A percentile compares a stretch with the other conserved stretches of the same genome.
Conservation (phyloP, 176 grass and related monocot species). For the Dendrocalamus sinicus region DNA sequence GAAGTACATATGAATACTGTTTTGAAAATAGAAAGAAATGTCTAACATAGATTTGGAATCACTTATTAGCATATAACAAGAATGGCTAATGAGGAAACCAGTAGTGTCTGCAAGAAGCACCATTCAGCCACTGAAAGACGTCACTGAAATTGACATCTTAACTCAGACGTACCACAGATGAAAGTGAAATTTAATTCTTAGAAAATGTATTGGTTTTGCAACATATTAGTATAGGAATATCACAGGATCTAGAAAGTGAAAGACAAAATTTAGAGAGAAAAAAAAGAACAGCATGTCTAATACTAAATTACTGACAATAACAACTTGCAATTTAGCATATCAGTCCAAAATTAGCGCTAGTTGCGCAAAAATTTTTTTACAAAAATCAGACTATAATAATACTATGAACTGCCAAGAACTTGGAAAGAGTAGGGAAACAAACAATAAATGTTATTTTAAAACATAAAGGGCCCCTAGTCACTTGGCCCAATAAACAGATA, state of each 20-base stretch:
- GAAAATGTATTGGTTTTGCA: not conserved
- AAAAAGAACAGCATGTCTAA: not conserved
- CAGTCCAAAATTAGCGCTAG: not conserved
- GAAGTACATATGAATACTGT: not conserved
- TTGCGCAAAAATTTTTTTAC: not conserved
- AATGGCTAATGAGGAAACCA: not conserved
- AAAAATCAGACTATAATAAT: not conserved
- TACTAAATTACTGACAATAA: slow-evolving; percentile 10
- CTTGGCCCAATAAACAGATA: not conserved
- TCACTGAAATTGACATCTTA: not conserved
- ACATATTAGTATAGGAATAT: not conserved
- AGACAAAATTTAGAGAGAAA: not conserved
- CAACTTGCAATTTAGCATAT: not conserved
- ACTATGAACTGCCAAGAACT: not conserved
- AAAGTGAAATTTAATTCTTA: slow-evolving; percentile 17
- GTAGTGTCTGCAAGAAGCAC: not conserved
- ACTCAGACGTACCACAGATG: slow-evolving; percentile 6
- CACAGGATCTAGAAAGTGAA: slow-evolving; percentile 12
- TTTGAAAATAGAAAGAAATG: slow-evolving; percentile 1
- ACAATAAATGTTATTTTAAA: slow-evolving; percentile 1
- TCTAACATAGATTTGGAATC: not conserved
- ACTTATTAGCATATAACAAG: not conserved
- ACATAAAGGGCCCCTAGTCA: not conserved
- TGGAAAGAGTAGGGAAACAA: slow-evolving; percentile 4
- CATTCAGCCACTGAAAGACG: slow-evolving; percentile 17